Base-by-base conservation (phyloP, 208 protist species). In the Leishmania braziliensis region DNA sequence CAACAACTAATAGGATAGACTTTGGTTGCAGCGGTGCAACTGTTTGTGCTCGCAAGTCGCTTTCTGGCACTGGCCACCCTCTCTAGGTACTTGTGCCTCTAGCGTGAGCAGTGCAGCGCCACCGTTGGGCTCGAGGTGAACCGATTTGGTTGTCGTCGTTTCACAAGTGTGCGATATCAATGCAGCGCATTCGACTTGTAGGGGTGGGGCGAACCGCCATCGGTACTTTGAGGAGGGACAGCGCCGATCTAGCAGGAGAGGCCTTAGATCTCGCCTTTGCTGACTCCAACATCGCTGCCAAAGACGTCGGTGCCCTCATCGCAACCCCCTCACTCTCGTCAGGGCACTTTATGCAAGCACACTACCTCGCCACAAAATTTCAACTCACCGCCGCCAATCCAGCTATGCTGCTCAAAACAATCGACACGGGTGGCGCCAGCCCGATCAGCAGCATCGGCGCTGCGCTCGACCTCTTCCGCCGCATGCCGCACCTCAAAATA, bases 261-360 rank as follows among this genome's bases (percentile, higher is more conserved):
- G 86, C 94, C 12, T 77, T 97, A 18, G 53, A 84, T n/a, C 69
- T 80, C 18, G 93, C 92, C 8, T 81, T 96, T 39, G 51, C 33
- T 0, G 82, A 93, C 71, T 89, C 91, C 1, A 86, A 89, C 69
- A 84, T 97, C 63, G 26, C 51, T 36, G 76, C 89, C 29, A 77
- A 80, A 10, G 87, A 97, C 60, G 51, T 98, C 6, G 90, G 88
- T 26, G 91, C 79, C 2, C 87, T 98, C 23, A 84, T 98, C n/a
- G 92, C 93, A 16, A 89, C 93, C 5, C 93, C 93, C 12, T 98
- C 93, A 8, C 81, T 98, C 23, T 89, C 93, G 20, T 85, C 90
- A 0, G 85, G 79, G 2, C 91, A 93, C 51, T 95, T 96, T 39
- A 96, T 96, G 92, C 86, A 89, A 62, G 90, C 91, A 5, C 92